These are phyloP conservation scores for Termitomyces sp. DNA, from an alignment of 768 basidiomycete species.

Conservation along the genomic window DNA sequence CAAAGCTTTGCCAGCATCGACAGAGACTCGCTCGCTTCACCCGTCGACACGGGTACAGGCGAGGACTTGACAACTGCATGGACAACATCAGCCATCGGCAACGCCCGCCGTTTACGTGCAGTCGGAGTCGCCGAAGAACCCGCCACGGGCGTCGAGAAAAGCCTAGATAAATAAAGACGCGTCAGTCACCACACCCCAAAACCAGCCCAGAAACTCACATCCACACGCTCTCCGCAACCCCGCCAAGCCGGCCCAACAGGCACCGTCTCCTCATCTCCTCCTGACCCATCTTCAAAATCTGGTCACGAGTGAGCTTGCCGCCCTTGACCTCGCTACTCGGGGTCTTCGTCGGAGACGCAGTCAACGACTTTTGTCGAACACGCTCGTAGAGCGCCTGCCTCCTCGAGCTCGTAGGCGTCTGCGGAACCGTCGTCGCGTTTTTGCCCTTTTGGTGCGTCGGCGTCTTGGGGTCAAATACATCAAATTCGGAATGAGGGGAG, in stretches of 20 bases:
- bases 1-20: slow-evolving; percentile 61
- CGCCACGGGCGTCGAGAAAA: slow-evolving; percentile 60
- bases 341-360: slow-evolving; percentile 59
- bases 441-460: slow-evolving; percentile 59
- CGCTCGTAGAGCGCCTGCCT: slow-evolving; percentile 80
- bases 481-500: slow-evolving; percentile 31
- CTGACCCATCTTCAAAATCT: slow-evolving; percentile 65
- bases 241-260: slow-evolving; percentile 68
- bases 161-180: slow-evolving; percentile 37
- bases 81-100: slow-evolving; percentile 62
- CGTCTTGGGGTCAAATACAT: slow-evolving; percentile 47
- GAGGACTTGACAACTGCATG: slow-evolving; percentile 75
- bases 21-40: slow-evolving; percentile 74
- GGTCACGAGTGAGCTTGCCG: slow-evolving; percentile 53
- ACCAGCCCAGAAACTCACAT: slow-evolving; percentile 46
- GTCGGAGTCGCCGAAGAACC: slow-evolving; percentile 48
- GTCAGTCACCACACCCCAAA: not conserved
- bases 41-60: slow-evolving; percentile 69
- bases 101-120: slow-evolving; percentile 62
- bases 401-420: slow-evolving; percentile 70
- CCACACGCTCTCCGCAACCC: slow-evolving; percentile 86
- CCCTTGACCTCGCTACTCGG: slow-evolving; percentile 33
- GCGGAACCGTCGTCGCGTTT: slow-evolving; percentile 47
- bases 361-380: slow-evolving; percentile 65
- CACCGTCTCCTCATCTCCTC: slow-evolving; percentile 76